Evolutionary conservation across 768 basidiomycete genomes (phyloP), one percentile per base, ranked within the genome.

Genomic region (Imleria badia): DNA sequence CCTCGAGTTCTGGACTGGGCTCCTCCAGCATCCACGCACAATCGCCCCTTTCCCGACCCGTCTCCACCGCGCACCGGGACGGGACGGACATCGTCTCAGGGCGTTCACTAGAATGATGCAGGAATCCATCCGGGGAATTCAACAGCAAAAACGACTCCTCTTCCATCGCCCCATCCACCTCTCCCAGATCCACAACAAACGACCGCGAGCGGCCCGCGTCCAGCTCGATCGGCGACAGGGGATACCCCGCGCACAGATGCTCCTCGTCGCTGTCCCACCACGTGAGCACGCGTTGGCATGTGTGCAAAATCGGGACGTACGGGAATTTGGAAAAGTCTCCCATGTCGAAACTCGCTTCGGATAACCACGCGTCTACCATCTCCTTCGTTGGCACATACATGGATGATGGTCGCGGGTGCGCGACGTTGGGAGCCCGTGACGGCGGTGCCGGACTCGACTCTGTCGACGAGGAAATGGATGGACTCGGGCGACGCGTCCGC

Each of bases 191-290:
- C 42, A 77, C 73, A 61, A 78, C 80, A 59, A 77, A 74, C 11
- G 81, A 75, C 46, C 68, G 73, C 20, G 79, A 68, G 14, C 69
- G 64, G 51, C 77, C 77, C 3, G 75, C 75, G 46, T 81, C 79
- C 5, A 76, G 65, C 19, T 57, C 54, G 10, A 56, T 51, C 23
- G 56, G 42, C 6, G 52, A 48, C 13, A 50, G 15, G 26, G 51
- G 19, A 26, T 56, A 36, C 34, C 44, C 42, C 29, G 12, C n/a
- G 36, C 12, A 20, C 12, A 10, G 26, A 26, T 8, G 14, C 30
- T 55, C 45, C 6, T 56, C 47, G n/a, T 55, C 52, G 17, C 62
- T 68, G 47, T 43, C 13, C 12, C 8, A 0, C 10, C 39, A 29
- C 34, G 17, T 55, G 14, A 59, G 47, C 11, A 14, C 12, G 19